Base-by-base conservation (phyloP, 2,329 filamentous ascomycete species). In the Fusarium paranaense region DNA sequence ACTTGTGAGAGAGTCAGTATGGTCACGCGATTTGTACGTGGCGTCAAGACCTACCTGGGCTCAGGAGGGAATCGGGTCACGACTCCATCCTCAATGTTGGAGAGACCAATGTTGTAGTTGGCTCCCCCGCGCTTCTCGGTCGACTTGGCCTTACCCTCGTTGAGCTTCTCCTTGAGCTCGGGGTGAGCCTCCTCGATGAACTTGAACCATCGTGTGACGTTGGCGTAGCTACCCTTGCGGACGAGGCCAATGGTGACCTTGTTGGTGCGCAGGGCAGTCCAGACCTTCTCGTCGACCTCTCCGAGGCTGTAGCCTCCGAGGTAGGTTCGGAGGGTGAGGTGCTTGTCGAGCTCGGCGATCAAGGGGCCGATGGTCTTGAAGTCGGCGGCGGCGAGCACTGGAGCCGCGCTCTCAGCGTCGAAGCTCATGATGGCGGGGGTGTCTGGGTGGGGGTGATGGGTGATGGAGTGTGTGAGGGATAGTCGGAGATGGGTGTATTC, bases 11-110 rank as follows among this genome's bases (percentile, higher is more conserved):
- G 81, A 35, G 75, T 62, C 56, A 33, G 40, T 54, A 27, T 59
- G 65, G 59, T 74, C 65, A 80, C 64, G 59, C 65, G 14, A 63
- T 58, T 16, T 14, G 6, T 11, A n/a, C 27, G n/a, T 4, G 11
- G 27, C 16, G n/a, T 25, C 42, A 35, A 32, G 32, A 86, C 90
- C 84, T 83, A 93, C 87, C 95, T 98, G 73, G 96, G 96, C 91
- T 98, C 96, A 5, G 96, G 96, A 18, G 96, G 92, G 85, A 98
- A 98, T 78, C 95, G 89, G 25, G 95, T 97, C 22, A 98, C 94
- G 67, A 98, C 95, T 4, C 95, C 95, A 81, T 96, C 92, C 40
- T 96, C 94, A 10, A 93, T 92, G 81, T 97, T 94, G 78, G 93
- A 91, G 40, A 98, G 88, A 3, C 92, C 93, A 82, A 98, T 94